Evolutionary conservation across 495 filamentous ascomycete species (phyloP).

Genomic region (Penicillium roqueforti): DNA sequence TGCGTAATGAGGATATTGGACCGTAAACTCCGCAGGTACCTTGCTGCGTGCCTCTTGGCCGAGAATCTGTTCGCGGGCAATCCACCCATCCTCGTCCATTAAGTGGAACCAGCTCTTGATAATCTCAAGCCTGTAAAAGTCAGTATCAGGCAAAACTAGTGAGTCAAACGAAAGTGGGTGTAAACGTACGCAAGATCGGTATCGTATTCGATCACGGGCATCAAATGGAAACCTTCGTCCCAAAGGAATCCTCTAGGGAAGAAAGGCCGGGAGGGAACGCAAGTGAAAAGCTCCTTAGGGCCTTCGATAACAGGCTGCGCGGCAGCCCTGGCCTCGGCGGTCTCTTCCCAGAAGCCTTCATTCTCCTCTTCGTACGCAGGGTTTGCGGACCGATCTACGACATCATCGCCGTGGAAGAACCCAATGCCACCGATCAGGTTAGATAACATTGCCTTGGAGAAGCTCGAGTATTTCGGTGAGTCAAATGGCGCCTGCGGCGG

Average conservation of each 20-base stretch:
- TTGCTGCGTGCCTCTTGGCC: conserved; percentile 93
- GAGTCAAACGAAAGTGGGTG: neutral
- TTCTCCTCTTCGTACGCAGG: conserved; percentile 93
- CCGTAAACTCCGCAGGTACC: conserved; percentile 90
- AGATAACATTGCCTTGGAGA: conserved; percentile 86
- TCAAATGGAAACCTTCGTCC: conserved; percentile 96
- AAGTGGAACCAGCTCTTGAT: conserved; percentile 93
- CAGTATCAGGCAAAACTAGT: conserved; percentile 2
- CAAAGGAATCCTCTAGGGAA: conserved; percentile 95
- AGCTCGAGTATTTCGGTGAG: conserved; percentile 65
- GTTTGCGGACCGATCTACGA: conserved; percentile 87
- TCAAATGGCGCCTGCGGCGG: conserved; percentile 72
- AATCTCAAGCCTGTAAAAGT: conserved; percentile 62
- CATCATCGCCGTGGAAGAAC: conserved; percentile 81
- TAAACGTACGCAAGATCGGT: conserved; percentile 68
- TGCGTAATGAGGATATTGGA: conserved; percentile 96
- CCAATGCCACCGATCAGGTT: conserved; percentile 94
- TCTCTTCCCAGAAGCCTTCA: conserved; percentile 96
- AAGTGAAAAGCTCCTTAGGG: conserved; percentile 85
- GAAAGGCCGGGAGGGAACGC: conserved; percentile 89
- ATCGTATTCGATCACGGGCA: conserved; percentile 92
- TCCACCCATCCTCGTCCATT: conserved; percentile 98
- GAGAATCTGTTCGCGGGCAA: conserved; percentile 93
- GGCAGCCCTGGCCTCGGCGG: conserved; percentile 66
- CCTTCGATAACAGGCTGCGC: conserved; percentile 66